Conservation (phyloP, 1,284 basidiomycete genomes). For the Megacollybia platyphylla region DNA sequence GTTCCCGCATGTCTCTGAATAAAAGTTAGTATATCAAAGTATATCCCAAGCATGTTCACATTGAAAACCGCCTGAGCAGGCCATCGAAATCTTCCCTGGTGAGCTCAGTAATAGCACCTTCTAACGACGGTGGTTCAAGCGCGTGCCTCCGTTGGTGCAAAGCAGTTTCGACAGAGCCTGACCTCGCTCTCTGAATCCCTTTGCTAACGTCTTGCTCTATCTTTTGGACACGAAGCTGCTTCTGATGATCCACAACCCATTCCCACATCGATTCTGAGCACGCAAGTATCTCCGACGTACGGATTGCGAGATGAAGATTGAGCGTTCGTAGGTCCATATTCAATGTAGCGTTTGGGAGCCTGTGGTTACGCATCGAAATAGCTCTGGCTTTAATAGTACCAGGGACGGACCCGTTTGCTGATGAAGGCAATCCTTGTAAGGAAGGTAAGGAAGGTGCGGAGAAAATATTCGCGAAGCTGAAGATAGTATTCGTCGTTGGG, state of each 20-base stretch:
- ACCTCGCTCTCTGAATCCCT: slow-evolving; percentile 9
- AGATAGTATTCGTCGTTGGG: not conserved
- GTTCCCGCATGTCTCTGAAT: slow-evolving; percentile 51
- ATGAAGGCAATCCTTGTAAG: not conserved
- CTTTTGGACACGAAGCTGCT: slow-evolving; percentile 9
- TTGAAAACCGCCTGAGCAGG: slow-evolving; percentile 38
- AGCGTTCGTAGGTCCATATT: slow-evolving; percentile 42
- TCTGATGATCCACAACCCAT: slow-evolving; percentile 43
- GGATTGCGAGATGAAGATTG: slow-evolving; percentile 44
- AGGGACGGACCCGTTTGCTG: not conserved
- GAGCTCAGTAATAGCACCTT: slow-evolving; percentile 29
- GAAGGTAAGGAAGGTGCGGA: not conserved
- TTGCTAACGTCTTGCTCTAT: not conserved
- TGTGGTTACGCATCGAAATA: slow-evolving; percentile 9
- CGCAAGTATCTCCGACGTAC: slow-evolving; percentile 45
- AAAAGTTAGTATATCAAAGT: slow-evolving; percentile 4
- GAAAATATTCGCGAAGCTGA: not conserved
- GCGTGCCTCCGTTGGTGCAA: slow-evolving; percentile 6
- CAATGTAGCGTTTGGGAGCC: slow-evolving; percentile 36
- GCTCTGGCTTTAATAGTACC: not conserved
- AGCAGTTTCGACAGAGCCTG: slow-evolving; percentile 13
- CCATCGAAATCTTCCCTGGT: slow-evolving; percentile 46
- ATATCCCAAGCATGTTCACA: slow-evolving; percentile 28
- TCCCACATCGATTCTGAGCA: slow-evolving; percentile 70
- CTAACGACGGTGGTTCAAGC: slow-evolving; percentile 13